phyloP scores from a whole-genome alignment of 495 filamentous ascomycete species.

The Podospora pseudocomata region DNA sequence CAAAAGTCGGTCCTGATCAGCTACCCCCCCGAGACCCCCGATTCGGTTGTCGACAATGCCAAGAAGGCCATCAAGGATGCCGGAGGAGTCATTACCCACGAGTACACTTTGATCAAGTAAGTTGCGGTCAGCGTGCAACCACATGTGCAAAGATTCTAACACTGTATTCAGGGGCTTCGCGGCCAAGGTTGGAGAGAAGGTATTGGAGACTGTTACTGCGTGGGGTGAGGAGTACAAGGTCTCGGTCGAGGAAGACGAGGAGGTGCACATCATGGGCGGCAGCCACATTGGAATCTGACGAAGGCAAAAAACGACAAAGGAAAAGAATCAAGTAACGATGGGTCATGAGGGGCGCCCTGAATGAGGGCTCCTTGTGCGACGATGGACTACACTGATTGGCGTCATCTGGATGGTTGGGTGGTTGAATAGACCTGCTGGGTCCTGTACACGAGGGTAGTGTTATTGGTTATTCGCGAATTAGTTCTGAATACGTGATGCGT shows the following conservation, averaged over 20 bases:
- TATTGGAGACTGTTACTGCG: conserved; percentile 65
- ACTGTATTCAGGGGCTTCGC: conserved; percentile 63
- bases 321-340: not conserved
- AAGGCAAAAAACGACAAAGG: not conserved
- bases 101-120: conserved; percentile 57
- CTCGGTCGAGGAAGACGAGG: conserved; percentile 71
- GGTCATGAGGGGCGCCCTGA: not conserved
- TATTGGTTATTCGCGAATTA: not conserved
- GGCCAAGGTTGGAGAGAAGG: conserved; percentile 62
- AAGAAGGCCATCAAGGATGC: conserved; percentile 65
- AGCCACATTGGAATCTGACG: conserved; percentile 8
- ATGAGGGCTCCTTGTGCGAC: not conserved
- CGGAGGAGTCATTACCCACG: conserved; percentile 58
- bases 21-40: conserved; percentile 69
- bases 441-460: not conserved
- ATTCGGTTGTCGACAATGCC: conserved; percentile 62
- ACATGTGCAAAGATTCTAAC: conserved; percentile 15
- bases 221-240: conserved; percentile 62
- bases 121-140: not conserved
- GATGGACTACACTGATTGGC: not conserved
- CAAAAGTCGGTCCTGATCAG: conserved; percentile 74
- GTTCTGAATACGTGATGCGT: not conserved
- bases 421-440: not conserved
- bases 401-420: not conserved
- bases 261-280: conserved; percentile 19